Evolutionary conservation across 2,329 filamentous ascomycete genomes (phyloP).

Genomic region (Sarocladium kiliense): DNA sequence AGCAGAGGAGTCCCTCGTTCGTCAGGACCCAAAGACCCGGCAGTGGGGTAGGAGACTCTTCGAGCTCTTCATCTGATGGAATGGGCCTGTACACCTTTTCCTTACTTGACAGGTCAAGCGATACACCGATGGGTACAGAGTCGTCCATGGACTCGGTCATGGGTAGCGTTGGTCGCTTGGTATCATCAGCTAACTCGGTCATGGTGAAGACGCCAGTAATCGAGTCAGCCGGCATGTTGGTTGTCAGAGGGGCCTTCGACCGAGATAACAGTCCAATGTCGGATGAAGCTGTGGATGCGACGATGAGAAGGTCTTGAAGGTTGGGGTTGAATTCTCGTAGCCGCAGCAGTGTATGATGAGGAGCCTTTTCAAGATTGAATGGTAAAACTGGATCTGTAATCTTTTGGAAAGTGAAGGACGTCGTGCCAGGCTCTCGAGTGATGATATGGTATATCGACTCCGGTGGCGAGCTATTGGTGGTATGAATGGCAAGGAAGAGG

Average conservation of each 20-base stretch:
- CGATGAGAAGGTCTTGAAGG: slow-evolving; percentile 74
- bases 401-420: slow-evolving; percentile 66
- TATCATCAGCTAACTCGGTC: slow-evolving; percentile 68
- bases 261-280: slow-evolving; percentile 76
- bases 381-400: slow-evolving; percentile 69
- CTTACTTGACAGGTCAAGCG: slow-evolving; percentile 76
- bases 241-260: slow-evolving; percentile 62
- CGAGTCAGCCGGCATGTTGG: slow-evolving; percentile 51
- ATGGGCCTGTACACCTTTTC: slow-evolving; percentile 77
- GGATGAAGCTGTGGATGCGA: slow-evolving; percentile 73
- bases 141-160: slow-evolving; percentile 53
- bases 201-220: slow-evolving; percentile 67
- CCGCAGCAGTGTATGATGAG: slow-evolving; percentile 73
- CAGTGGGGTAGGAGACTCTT: slow-evolving; percentile 72
- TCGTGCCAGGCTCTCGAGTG: slow-evolving; percentile 53
- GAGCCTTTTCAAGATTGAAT: slow-evolving; percentile 59
- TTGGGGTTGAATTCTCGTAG: slow-evolving; percentile 76
- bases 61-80: slow-evolving; percentile 68
- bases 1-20: slow-evolving; percentile 76
- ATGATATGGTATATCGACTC: slow-evolving; percentile 76
- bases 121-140: slow-evolving; percentile 76
- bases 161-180: slow-evolving; percentile 69
- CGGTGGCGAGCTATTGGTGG: slow-evolving; percentile 50
- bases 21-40: slow-evolving; percentile 83
- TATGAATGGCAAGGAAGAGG: slow-evolving; percentile 76